Base-by-base conservation (phyloP, 2,329 filamentous ascomycete species). In the Cadophora sp. region DNA sequence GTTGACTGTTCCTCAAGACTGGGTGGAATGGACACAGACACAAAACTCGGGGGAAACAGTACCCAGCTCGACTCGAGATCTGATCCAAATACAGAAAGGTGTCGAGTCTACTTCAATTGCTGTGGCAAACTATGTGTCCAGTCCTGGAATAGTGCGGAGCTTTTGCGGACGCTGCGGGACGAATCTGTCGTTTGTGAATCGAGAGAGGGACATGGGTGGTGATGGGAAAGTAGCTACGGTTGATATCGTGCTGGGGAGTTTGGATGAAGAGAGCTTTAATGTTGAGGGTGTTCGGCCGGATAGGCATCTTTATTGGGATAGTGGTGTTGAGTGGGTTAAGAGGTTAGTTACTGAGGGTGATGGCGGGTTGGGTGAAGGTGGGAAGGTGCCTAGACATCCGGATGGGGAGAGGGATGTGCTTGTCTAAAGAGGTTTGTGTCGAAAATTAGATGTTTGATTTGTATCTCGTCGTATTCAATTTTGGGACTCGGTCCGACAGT, bases 131-230 rank as follows among this genome's bases (percentile, higher is more conserved):
- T 68, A 71, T 39, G 65, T 51, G 33, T 71, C 66, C 30, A 69
- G 72, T 7, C 64, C 69, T n/a, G 65, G 68, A 20, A 70, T 71
- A 18, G 72, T 66, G 18, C 62, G 73, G 27, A 70, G 70, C 2
- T 76, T 76, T 51, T 75, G 74, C 39, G 68, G 68, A 13, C 59
- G 65, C 4, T 75, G 74, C 62, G 74, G 74, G 4, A 76, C 74
- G 8, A 70, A 70, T 59, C 56, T 75, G 14, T 70, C 70, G 1
- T 74, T 60, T 61, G 67, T 69, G 36, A 71, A 72, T 65, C 43
- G 66, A 66, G 43, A 68, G 61, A 45, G 41, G 45, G 48, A 47
- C 27, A 27, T 55, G 36, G 36, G 33, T 22, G 69, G 68, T 68
- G 27, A 66, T 24, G 53, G 53, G 53, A 22, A 22, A 9, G 33